Base-by-base conservation (phyloP, 257 asterid genomes). In the Dorcoceras hygrometricum region DNA sequence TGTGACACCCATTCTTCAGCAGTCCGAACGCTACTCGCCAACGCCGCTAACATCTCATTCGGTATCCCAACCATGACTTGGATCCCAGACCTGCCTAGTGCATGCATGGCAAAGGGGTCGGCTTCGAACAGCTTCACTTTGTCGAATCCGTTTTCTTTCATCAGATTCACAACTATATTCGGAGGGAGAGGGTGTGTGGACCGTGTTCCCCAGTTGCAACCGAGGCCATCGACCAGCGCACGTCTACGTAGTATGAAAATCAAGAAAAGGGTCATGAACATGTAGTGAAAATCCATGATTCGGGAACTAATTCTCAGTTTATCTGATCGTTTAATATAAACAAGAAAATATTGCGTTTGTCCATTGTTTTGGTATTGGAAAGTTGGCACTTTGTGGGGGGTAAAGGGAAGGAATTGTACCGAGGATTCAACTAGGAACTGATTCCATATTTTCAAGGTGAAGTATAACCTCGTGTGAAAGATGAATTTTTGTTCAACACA, bases 21-120 rank as follows among this genome's bases (percentile, higher is more conserved):
- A 60, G 64, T 79, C 0, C 73, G 64, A 31, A 90, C 97, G 31
- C 84, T 86, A 26, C 80, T 66, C 0, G 97, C 91, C 23, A 93
- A 28, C 5, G 81, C 68, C 0, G 91, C 99, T 8, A 93, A 57
- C 85, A 90, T 65, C 39, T 93, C 99, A 32, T 93, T 93, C 6
- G 98, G 96, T 12, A 92, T 92, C 14, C 98, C 98, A 23, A 92
- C 91, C 98, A 92, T 92, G 56, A 89, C 98, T 59, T 87, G 77
- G 18, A 93, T 85, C 8, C 92, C 95, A 0, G 97, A 84, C 70
- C 80, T 83, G 3, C 87, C 96, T 1, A 93, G 87, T 23, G 96
- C 96, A 68, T 55, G 63, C 81, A 90, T 7, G 0, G 81, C 91
- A 16, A 66, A 75, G 10, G 96, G 88, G 8, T 82, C 91, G 0